Evolutionary conservation across 345 rosid genomes (phyloP), one percentile per base, ranked within the genome.

Genomic region (Acer yangbiense): DNA sequence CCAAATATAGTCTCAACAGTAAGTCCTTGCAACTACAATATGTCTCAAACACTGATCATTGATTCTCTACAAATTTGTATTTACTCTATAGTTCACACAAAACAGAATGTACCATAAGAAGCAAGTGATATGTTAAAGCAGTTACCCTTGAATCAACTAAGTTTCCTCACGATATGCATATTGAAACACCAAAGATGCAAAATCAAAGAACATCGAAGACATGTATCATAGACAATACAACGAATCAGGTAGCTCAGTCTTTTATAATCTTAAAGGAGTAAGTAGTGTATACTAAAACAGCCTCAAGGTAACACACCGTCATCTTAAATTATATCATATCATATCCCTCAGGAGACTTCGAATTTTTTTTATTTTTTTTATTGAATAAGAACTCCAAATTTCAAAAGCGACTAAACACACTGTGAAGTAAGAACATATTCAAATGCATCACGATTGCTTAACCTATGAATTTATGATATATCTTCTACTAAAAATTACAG

Each of bases 51-150:
- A 43, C 29, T 23, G 43, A 29, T 62, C 27, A 41, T 9, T 55
- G 2, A 69, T 61, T 7, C 63, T 73, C 62, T 23, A 77, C 58
- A 43, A 32, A 50, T 52, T 74, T 13, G 43, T 72, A n/a, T n/a
- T n/a, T n/a, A n/a, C n/a, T n/a, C n/a, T n/a, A n/a, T n/a, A 35
- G 39, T 13, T 65, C 61, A 41, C 3, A 62, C 18, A 3, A 20
- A 41, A 10, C 65, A 61, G 20, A 61, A 70, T 18, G 44, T 44
- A 13, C 48, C 17, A 63, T 11, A 21, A 25, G 23, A 48, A 23
- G 21, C 55, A 58, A 27, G 55, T 14, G 13, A 25, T 20, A 11
- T 18, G 55, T 25, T 13, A 29, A 39, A 63, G 70, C 41, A 55
- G 65, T 1, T 23, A 20, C 52, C 27, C 6, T 41, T 35, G 16